Evolutionary conservation across 164 flowering plant species (phyloP).

Genomic region (Brasenia schreberi): DNA sequence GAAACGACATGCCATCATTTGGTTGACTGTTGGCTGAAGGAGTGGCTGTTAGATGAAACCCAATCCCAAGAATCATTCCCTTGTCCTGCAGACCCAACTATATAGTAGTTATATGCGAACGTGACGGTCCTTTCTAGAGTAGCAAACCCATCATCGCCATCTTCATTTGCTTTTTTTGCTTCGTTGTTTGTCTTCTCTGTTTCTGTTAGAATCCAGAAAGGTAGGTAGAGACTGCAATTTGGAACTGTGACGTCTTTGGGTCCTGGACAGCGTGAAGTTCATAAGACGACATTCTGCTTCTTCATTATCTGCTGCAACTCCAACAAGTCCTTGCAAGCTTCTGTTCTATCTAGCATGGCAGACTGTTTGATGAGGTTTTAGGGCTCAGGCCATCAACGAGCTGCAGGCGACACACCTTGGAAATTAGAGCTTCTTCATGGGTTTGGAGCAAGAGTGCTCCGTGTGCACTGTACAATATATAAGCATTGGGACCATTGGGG

Average conservation of each 20-base stretch:
- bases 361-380: conserved; percentile 19
- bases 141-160: conserved; percentile 7
- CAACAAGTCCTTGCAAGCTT: conserved; percentile 36
- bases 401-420: conserved; percentile 14
- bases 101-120: conserved; percentile 11
- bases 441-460: conserved; percentile 10
- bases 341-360: conserved; percentile 67
- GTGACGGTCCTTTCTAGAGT: conserved; percentile 24
- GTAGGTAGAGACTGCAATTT: conserved; percentile 52
- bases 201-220: conserved; percentile 23
- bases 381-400: not conserved
- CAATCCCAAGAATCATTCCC: no score
- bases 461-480: conserved; percentile 8
- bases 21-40: no score
- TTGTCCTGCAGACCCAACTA: no score
- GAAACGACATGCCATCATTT: no score
- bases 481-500: conserved; percentile 28
- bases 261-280: conserved; percentile 8
- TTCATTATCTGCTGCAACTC: conserved; percentile 4
- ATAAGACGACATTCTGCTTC: conserved; percentile 18
- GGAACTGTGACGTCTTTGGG: conserved; percentile 15
- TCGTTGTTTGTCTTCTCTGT: conserved; percentile 14
- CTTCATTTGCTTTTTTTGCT: conserved; percentile 21
- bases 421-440: conserved; percentile 18
- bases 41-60: no score